Conservation (phyloP, 257 asterid genomes). For the Mentha longifolia region DNA sequence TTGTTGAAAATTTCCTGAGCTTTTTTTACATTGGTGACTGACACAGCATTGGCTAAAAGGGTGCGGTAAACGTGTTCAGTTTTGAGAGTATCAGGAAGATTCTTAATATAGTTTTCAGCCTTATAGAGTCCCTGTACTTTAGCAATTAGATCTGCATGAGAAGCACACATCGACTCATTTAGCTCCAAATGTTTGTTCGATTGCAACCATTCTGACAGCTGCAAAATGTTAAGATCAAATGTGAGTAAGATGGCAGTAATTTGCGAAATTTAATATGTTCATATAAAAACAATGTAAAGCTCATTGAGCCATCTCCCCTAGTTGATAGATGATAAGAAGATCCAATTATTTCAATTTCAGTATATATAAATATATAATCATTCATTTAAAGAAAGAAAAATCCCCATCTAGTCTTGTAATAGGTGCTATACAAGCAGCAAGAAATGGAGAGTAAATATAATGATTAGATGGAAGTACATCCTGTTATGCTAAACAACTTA, state of each 20-base stretch:
- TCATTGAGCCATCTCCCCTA: no score
- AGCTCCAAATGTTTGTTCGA: constrained; percentile 48
- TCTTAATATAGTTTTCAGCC: constrained; percentile 60
- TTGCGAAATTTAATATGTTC: no score
- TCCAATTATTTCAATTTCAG: neutral
- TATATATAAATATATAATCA: neutral
- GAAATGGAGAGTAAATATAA: neutral
- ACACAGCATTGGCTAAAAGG: constrained; percentile 63
- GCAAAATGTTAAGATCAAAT: constrained; percentile 38
- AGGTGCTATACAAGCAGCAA: neutral
- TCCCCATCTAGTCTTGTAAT: neutral
- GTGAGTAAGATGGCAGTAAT: neutral
- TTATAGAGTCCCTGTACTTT: constrained; percentile 58
- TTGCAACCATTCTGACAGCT: constrained; percentile 82
- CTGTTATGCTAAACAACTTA: constrained; percentile 24
- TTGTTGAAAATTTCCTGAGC: constrained; percentile 67
- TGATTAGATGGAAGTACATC: neutral
- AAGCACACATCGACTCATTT: constrained; percentile 49
- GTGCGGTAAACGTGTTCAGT: constrained; percentile 63
- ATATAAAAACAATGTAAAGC: no score
- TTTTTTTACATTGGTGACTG: constrained; percentile 45
- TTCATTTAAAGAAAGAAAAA: neutral
- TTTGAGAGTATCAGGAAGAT: constrained; percentile 65
- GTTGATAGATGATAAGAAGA: no score
- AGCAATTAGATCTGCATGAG: constrained; percentile 71